These are phyloP conservation scores for Clonostachys solani DNA, from an alignment of 2,329 filamentous ascomycete species.

Conservation along the genomic window DNA sequence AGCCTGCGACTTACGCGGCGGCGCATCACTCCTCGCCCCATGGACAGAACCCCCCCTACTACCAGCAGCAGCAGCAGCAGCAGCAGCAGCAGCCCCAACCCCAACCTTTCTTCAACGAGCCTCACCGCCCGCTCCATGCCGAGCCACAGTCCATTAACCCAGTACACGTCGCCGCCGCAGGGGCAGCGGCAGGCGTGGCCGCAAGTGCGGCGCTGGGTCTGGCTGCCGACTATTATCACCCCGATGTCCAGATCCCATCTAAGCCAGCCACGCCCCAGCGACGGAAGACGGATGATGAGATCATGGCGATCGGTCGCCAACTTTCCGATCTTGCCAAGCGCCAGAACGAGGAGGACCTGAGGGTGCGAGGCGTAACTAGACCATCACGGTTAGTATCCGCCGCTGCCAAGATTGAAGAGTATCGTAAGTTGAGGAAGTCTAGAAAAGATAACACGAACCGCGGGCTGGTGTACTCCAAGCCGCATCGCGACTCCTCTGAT, in stretches of 20 bases:
- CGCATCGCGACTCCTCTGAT: constrained; percentile 25
- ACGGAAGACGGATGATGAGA: constrained; percentile 37
- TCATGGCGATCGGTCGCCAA: constrained; percentile 49
- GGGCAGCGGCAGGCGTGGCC: constrained; percentile 1
- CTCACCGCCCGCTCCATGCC: not conserved
- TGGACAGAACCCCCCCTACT: not conserved
- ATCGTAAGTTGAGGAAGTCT: constrained; percentile 31
- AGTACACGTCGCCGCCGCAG: not conserved
- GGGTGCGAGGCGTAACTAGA: constrained; percentile 24
- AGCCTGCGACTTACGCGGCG: not conserved
- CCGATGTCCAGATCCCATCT: not conserved
- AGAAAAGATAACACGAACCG: constrained; percentile 16
- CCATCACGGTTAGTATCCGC: constrained; percentile 24
- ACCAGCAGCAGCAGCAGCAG: constrained; percentile 2
- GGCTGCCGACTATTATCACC: constrained; percentile 2
- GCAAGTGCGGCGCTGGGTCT: not conserved
- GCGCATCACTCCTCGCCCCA: not conserved
- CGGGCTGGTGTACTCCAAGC: constrained; percentile 34
- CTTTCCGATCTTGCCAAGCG: constrained; percentile 47
- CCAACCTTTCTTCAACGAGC: not conserved
- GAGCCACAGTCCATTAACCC: not conserved
- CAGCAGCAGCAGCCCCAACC: not conserved
- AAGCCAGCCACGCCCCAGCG: constrained; percentile 3
- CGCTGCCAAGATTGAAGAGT: constrained; percentile 32
- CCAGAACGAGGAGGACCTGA: constrained; percentile 45